These are phyloP conservation scores for Gliomastix tumulicola DNA, from an alignment of 2,329 filamentous ascomycete genomes.

Conservation along the genomic window DNA sequence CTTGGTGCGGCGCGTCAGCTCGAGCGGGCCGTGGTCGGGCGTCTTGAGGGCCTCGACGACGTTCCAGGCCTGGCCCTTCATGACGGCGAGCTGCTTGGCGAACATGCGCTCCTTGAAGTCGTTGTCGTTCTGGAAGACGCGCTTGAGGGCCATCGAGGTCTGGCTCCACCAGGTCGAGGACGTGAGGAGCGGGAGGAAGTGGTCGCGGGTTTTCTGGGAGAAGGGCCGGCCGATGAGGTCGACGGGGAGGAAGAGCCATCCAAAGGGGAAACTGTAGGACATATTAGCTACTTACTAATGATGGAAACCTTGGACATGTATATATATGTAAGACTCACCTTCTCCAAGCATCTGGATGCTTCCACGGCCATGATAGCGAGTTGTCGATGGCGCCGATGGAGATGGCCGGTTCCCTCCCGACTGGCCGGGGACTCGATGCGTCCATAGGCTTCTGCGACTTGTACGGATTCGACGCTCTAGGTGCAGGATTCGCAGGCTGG, in stretches of 20 bases:
- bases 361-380: slow-evolving; percentile 97
- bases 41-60: slow-evolving; percentile 96
- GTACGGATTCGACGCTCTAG: slow-evolving; percentile 57
- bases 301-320: no score
- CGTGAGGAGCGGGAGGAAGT: slow-evolving; percentile 92
- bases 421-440: slow-evolving; percentile 46
- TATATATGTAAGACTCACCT: slow-evolving; percentile 36
- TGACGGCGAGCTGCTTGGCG: slow-evolving; percentile 93
- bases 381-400: slow-evolving; percentile 93
- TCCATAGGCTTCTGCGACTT: slow-evolving; percentile 79
- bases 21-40: slow-evolving; percentile 83
- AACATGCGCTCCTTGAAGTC: slow-evolving; percentile 99
- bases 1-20: slow-evolving; percentile 81
- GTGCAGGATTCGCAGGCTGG: slow-evolving; percentile 16
- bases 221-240: slow-evolving; percentile 95
- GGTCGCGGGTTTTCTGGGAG: slow-evolving; percentile 84
- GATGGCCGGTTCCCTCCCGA: slow-evolving; percentile 50
- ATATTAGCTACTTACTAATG: not conserved
- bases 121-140: slow-evolving; percentile 82
- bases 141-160: slow-evolving; percentile 78
- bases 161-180: slow-evolving; percentile 97
- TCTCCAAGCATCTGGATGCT: slow-evolving; percentile 85
- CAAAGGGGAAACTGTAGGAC: slow-evolving; percentile 76
- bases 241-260: slow-evolving; percentile 95
- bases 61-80: slow-evolving; percentile 99